These are phyloP conservation scores for Diaporthe sp. DNA, from an alignment of 2,329 filamentous ascomycete genomes.

Conservation along the genomic window DNA sequence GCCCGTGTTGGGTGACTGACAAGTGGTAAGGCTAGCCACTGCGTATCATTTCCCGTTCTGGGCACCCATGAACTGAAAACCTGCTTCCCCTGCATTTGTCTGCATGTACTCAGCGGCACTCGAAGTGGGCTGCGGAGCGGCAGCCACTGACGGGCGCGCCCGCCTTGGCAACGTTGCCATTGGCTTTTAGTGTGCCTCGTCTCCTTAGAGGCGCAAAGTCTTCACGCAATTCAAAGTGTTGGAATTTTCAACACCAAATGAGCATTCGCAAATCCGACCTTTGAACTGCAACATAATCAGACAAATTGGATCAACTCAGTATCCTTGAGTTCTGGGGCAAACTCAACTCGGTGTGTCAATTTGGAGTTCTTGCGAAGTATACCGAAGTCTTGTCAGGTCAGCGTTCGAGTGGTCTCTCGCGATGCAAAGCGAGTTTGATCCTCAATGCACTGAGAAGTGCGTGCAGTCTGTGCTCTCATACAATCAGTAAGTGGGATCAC, in stretches of 20 bases:
- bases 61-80: constrained; percentile 9
- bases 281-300: not conserved
- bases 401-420: not conserved
- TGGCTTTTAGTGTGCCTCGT: not conserved
- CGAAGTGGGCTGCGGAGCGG: not conserved
- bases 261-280: not conserved
- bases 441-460: not conserved
- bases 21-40: not conserved
- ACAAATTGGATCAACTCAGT: not conserved
- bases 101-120: not conserved
- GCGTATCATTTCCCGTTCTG: constrained; percentile 21
- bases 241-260: not conserved
- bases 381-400: not conserved
- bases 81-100: constrained; percentile 27
- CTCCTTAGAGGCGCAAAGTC: not conserved
- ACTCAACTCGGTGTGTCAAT: too few species aligned
- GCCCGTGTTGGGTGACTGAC: constrained; percentile 11
- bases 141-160: constrained; percentile 3
- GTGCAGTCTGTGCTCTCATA: not conserved
- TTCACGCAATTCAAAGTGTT: not conserved
- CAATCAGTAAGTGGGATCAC: too few species aligned
- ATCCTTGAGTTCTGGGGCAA: not conserved
- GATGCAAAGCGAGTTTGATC: not conserved
- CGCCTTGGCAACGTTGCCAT: not conserved
- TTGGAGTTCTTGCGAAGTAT: not conserved